Evolutionary conservation across 768 basidiomycete species (phyloP), one percentile per base, ranked within the genome.

Genomic region (Rickenella mellea): DNA sequence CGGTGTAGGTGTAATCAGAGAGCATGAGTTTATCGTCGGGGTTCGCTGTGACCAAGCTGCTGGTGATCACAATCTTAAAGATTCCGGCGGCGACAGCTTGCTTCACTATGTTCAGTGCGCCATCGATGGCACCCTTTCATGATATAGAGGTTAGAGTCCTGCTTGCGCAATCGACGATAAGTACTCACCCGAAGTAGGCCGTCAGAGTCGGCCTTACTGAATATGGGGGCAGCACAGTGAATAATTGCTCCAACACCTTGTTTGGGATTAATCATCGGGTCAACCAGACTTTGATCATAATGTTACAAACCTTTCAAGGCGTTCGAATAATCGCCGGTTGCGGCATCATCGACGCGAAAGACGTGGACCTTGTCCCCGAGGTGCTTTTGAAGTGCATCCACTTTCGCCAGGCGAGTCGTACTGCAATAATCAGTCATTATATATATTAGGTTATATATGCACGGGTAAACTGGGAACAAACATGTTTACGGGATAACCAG

Each of bases 401-500:
- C 33, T 15, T 36, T 36, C 11, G 33, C 33, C 19, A 17, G 19
- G 3, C 33, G 33, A 9, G 33, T 22, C 7, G 24, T 22, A 36
- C 33, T 36, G 12, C 12, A 15, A 9, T 3, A 6, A 19, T 4
- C 33, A 36, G 12, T 12, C 19, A 3, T 4, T n/a, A n/a, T 19
- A 15, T 36, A 15, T 19, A 9, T 36, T 17, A 36, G 11, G 15
- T 4, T 3, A 3, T 10, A 36, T 7, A 3, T 12, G 15, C 15
- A 19, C 19, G 15, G 33, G 15, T 17, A 14, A 36, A 4, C 4
- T 7, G 11, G 9, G 11, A 19, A 36, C 33, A 22, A 29, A 49
- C 48, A 41, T 45, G 39, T 41, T 27, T 29, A 53, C 50, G n/a
- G 47, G 29, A 29, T 48, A 51, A 7, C 51, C 51, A 8, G 40